Percentiles rank a stretch among this genome's conserved stretches.
phyloP scores from a whole-genome alignment of 2,329 filamentous ascomycete genomes.

The Xylaria sp. region DNA sequence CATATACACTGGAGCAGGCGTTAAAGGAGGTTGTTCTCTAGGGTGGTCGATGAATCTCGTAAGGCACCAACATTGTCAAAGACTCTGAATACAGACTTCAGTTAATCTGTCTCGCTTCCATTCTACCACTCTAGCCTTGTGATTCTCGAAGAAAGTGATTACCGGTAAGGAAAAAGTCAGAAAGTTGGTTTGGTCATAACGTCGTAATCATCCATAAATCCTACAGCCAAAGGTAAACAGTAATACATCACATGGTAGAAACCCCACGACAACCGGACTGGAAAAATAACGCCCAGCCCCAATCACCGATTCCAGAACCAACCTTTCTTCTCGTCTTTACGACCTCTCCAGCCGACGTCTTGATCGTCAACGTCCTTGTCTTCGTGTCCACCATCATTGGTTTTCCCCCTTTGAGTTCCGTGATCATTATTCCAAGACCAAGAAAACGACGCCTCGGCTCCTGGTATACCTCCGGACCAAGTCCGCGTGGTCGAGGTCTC shows the following conservation, averaged over 20 bases:
- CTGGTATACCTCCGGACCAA: slow-evolving; percentile 34
- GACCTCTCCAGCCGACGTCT: neutral
- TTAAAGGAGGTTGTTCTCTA: neutral
- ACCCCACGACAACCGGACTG: neutral
- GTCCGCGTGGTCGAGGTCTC: slow-evolving; percentile 32
- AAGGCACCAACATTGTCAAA: neutral
- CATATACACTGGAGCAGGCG: neutral
- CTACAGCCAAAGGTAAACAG: neutral
- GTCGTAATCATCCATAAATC: slow-evolving; percentile 10
- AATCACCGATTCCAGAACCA: slow-evolving; percentile 42
- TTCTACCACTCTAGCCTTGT: neutral
- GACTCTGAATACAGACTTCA: neutral
- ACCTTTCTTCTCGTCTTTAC: slow-evolving; percentile 28
- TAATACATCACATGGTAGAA: slow-evolving; percentile 3
- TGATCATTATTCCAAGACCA: slow-evolving; percentile 23
- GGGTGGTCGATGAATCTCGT: neutral
- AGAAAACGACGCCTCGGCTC: slow-evolving; percentile 30
- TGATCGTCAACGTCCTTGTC: neutral
- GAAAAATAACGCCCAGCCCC: neutral
- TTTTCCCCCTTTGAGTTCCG: too few relatives aligned
- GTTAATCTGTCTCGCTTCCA: neutral
- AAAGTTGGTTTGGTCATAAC: neutral
- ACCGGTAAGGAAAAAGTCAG: neutral
- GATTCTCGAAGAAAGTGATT: neutral
- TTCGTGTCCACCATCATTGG: neutral